A percentile compares a stretch with the other conserved stretches of the same genome.
phyloP scores from a whole-genome alignment of 306 rosid species.

The Trichosanthes cucumerina region DNA sequence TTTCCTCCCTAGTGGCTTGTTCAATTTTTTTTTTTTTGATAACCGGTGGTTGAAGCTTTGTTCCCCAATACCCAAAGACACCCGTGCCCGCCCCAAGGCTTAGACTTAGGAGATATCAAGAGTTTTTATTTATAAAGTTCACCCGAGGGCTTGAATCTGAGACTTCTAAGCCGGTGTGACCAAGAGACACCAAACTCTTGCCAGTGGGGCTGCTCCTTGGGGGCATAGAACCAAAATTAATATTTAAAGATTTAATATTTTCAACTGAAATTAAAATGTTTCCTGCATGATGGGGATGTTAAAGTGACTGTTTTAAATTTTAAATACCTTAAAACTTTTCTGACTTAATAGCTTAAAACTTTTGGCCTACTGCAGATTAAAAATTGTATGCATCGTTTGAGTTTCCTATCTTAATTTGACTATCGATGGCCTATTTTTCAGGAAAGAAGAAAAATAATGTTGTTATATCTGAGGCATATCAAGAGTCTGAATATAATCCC shows the following conservation, averaged over 20 bases:
- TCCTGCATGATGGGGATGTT: neutral
- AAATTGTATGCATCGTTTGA: neutral
- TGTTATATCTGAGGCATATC: constrained; percentile 60
- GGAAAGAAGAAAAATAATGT: constrained; percentile 41
- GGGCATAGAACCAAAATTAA: no score
- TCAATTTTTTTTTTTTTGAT: no score
- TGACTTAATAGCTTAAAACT: neutral
- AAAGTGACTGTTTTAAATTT: neutral
- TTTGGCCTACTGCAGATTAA: neutral
- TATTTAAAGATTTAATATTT: neutral
- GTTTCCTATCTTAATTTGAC: neutral
- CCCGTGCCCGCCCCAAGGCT: no score
- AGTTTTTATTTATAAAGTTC: no score
- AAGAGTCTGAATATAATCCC: constrained; percentile 84
- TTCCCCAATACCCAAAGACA: no score
- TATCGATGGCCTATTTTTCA: constrained; percentile 9
- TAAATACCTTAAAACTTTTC: neutral
- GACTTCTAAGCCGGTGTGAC: no score
- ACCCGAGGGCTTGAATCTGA: no score
- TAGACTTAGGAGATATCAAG: no score
- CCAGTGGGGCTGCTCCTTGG: no score
- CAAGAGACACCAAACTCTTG: no score
- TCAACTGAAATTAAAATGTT: neutral
- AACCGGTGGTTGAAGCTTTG: no score
- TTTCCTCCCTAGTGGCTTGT: neutral